Conservation (phyloP, 805 yeast species). For the Myxozyma monticola region DNA sequence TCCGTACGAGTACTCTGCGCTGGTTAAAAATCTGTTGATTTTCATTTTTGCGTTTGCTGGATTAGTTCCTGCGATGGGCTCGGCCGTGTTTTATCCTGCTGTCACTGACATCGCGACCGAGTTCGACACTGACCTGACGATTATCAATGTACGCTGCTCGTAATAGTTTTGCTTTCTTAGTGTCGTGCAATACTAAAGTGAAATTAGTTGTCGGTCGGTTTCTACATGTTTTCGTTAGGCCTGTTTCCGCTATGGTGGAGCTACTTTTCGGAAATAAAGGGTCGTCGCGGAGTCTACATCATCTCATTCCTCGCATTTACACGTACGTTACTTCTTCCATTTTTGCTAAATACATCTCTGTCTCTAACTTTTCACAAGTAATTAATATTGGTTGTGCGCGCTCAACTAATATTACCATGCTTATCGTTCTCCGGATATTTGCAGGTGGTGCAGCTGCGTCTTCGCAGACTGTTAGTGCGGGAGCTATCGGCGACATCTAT, state of each 20-base stretch:
- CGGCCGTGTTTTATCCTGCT: conserved; percentile 80
- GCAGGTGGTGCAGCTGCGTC: conserved; percentile 82
- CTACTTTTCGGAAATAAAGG: conserved; percentile 68
- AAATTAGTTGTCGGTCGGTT: conserved; percentile 58
- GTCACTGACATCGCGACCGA: conserved; percentile 57
- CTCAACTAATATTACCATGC: conserved; percentile 57
- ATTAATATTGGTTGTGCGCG: conserved; percentile 74
- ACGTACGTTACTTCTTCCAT: conserved; percentile 35
- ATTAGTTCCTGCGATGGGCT: conserved; percentile 85
- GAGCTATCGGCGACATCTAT: conserved; percentile 75
- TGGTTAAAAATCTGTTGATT: conserved; percentile 56
- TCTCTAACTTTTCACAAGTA: background rate
- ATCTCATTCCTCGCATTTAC: conserved; percentile 62
- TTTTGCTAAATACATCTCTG: background rate
- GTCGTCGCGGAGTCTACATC: conserved; percentile 72
- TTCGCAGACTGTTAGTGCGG: conserved; percentile 89
- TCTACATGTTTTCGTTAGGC: conserved; percentile 71
- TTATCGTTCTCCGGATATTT: conserved; percentile 68
- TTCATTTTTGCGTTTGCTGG: conserved; percentile 71
- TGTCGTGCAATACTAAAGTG: background rate
- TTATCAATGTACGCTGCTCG: conserved; percentile 55
- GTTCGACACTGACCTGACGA: conserved; percentile 55
- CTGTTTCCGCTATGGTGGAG: conserved; percentile 91
- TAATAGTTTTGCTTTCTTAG: background rate
- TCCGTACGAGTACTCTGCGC: conserved; percentile 60